Percentiles rank a stretch among this genome's conserved stretches.
Evolutionary conservation across 768 basidiomycete species (phyloP).

Genomic region (Boletus rubropictus): DNA sequence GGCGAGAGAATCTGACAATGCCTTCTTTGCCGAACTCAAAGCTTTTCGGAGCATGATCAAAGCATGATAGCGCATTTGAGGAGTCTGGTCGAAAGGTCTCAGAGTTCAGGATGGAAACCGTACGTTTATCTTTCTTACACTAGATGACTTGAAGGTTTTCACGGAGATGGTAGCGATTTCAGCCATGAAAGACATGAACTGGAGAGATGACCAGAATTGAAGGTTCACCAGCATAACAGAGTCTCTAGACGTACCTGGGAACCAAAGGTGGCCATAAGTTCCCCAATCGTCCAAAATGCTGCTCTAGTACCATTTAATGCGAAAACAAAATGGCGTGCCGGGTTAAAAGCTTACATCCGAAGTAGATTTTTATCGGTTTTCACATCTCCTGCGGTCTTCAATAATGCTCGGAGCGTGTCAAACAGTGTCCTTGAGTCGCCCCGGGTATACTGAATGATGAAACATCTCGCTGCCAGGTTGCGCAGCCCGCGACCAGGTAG

Average conservation of each 20-base stretch:
- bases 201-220: background rate
- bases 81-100: slow-evolving; percentile 43
- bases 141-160: slow-evolving; percentile 67
- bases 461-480: slow-evolving; percentile 70
- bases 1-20: slow-evolving; percentile 67
- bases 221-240: background rate
- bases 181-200: slow-evolving; percentile 95
- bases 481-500: slow-evolving; percentile 83
- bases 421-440: slow-evolving; percentile 84
- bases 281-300: slow-evolving; percentile 81
- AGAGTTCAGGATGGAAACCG: slow-evolving; percentile 2
- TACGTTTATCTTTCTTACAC: slow-evolving; percentile 40
- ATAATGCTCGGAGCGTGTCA: slow-evolving; percentile 74
- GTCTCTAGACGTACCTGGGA: slow-evolving; percentile 56
- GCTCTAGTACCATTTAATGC: slow-evolving; percentile 44
- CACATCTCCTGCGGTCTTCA: slow-evolving; percentile 68
- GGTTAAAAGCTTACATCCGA: slow-evolving; percentile 51
- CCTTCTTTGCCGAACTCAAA: slow-evolving; percentile 73
- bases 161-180: slow-evolving; percentile 67
- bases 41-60: slow-evolving; percentile 74
- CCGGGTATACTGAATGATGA: slow-evolving; percentile 65
- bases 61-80: slow-evolving; percentile 79
- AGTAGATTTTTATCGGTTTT: slow-evolving; percentile 63
- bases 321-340: background rate
- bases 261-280: slow-evolving; percentile 81